Base-by-base conservation (phyloP, 2,329 filamentous ascomycete genomes). In the Pseudogymnoascus sp. region DNA sequence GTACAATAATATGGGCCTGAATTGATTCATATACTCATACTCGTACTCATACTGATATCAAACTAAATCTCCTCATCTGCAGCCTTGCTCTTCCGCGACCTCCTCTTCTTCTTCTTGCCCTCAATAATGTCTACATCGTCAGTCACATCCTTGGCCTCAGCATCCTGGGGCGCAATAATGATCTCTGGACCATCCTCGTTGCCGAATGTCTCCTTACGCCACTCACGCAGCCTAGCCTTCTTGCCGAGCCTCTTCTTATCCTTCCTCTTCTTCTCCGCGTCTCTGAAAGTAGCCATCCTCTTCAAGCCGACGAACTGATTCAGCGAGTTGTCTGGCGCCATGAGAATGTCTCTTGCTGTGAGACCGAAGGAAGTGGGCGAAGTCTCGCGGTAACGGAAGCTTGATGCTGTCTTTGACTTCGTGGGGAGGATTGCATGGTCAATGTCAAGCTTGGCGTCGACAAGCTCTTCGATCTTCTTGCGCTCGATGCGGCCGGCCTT, bases 261-360 rank as follows among this genome's bases (percentile, higher is more conserved):
- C 71, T 88, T 89, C 69, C 83, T 82, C 81, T 97, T 97, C 83
- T 96, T 95, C 71, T 93, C 90, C 2, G 82, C 80, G 73, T 97
- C 93, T 64, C 95, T 84, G 80, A 95, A 99, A 4, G 90, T 82
- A 4, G 93, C 93, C 65, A 97, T 84, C 78, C 97, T 97, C 83
- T 99, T 99, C 71, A 99, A 79, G 5, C 95, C 93, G 4, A 88
- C 93, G 72, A 89, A 99, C 68, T 93, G 83, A 75, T 99, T 99
- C 68, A 99, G 84, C 62, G 88, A 86, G 57, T 85, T 80, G 77
- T 99, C 95, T 51, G 93, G 91, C 68, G 96, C 91, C 73, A 88
- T 82, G 36, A 99, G 83, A 70, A 99, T 97, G 75, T 99, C 95
- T 66, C 87, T 85, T 1, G 93, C 81, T 0, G 91, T 96, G 72